phyloP scores from a whole-genome alignment of 352 stramenopile species.

The Thalassiosira hispida region DNA sequence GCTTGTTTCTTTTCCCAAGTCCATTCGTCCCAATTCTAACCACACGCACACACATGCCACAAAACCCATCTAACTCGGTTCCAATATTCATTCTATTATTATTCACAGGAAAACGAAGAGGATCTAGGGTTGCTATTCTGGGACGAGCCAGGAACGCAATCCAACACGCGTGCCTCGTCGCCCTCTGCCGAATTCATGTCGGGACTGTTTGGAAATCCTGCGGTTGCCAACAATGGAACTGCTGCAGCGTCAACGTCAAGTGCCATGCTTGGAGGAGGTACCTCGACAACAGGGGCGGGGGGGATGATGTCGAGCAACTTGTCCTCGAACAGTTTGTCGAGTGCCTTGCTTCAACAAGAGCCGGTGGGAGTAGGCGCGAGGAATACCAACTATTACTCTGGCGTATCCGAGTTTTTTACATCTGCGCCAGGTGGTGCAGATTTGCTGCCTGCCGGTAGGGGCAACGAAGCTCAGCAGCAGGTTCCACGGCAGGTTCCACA shows the following conservation, averaged over 20 bases:
- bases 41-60: no score
- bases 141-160: conserved; percentile 32
- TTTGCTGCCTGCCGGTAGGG: neutral
- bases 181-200: neutral
- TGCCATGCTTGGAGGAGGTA: no score
- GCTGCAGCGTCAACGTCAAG: no score
- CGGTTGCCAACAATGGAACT: no score
- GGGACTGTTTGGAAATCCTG: no score
- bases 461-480: no score
- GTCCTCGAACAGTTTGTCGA: neutral
- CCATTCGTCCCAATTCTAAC: no score
- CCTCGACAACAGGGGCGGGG: no score
- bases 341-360: conserved; percentile 1
- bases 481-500: neutral
- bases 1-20: no score
- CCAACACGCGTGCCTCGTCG: neutral
- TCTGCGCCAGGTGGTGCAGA: neutral
- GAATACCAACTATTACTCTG: neutral
- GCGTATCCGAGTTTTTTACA: neutral
- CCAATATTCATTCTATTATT: neutral
- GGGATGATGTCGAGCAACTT: no score
- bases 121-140: conserved; percentile 54
- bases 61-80: neutral
- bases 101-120: conserved; percentile 34
- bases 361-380: no score